Evolutionary conservation across 1,139 yeast genomes (phyloP).

Genomic region (Debaryomycetaceae sp.): DNA sequence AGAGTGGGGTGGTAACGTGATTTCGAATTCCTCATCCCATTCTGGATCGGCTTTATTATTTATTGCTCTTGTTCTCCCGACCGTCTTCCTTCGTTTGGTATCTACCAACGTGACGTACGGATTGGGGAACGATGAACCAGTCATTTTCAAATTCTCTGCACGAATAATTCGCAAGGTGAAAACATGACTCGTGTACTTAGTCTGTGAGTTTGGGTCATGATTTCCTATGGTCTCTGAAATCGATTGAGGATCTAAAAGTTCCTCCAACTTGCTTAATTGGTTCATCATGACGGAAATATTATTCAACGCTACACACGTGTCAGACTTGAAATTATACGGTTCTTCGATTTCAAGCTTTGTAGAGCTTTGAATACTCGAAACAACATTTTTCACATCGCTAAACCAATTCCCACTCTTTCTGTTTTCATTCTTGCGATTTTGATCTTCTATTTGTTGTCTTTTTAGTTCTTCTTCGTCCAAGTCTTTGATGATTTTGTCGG

Average conservation of each 20-base stretch:
- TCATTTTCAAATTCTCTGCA: constrained; percentile 63
- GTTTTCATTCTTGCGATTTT: constrained; percentile 20
- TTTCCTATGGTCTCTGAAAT: constrained; percentile 46
- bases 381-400: constrained; percentile 45
- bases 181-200: constrained; percentile 46
- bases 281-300: constrained; percentile 61
- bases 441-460: constrained; percentile 21
- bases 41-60: constrained; percentile 65
- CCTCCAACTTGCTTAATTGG: constrained; percentile 59
- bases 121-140: constrained; percentile 41
- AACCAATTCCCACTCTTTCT: constrained; percentile 36
- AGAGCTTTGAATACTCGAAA: constrained; percentile 38
- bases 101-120: constrained; percentile 72
- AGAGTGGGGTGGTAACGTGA: constrained; percentile 42
- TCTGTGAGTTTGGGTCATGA: constrained; percentile 28
- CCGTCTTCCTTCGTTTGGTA: constrained; percentile 49
- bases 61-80: constrained; percentile 71
- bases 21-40: constrained; percentile 89
- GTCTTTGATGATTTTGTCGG: constrained; percentile 49
- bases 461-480: constrained; percentile 37
- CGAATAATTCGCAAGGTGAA: constrained; percentile 63
- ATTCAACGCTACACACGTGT: constrained; percentile 74
- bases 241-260: constrained; percentile 56
- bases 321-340: constrained; percentile 58
- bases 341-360: constrained; percentile 40